Percentiles rank a stretch among this genome's conserved stretches.
Evolutionary conservation across 352 stramenopile genomes (phyloP).

Genomic region (Thraustochytrium striatum): DNA sequence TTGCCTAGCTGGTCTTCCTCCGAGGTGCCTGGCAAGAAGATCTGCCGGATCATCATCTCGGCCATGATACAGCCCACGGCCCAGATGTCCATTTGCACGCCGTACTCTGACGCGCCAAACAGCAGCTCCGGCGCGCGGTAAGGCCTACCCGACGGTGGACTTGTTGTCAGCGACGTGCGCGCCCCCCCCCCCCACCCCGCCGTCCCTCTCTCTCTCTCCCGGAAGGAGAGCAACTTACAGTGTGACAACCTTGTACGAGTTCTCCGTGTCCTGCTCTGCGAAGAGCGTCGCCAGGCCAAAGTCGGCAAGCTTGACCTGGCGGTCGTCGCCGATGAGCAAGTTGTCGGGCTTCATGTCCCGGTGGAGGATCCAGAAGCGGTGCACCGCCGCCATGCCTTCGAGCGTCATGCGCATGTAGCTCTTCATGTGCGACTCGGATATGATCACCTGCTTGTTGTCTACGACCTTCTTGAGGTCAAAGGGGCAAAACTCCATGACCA

Average conservation of each 20-base stretch:
- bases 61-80: conserved; percentile 66
- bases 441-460: conserved; percentile 75
- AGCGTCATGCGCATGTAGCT: conserved; percentile 79
- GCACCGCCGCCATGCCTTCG: conserved; percentile 68
- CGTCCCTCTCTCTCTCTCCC: too few species aligned
- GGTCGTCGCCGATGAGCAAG: conserved; percentile 70
- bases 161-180: background rate
- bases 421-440: conserved; percentile 76
- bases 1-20: conserved; percentile 63
- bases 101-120: conserved; percentile 75
- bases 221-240: conserved; percentile 11
- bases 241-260: conserved; percentile 78
- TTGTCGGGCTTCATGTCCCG: conserved; percentile 80
- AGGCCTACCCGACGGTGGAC: background rate
- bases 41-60: conserved; percentile 57
- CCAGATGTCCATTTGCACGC: conserved; percentile 77
- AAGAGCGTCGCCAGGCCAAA: conserved; percentile 77
- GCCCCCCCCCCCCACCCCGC: too few species aligned
- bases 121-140: conserved; percentile 78
- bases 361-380: conserved; percentile 73
- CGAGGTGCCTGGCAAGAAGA: conserved; percentile 68
- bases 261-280: conserved; percentile 68
- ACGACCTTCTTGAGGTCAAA: conserved; percentile 79
- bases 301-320: conserved; percentile 76
- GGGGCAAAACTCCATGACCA: conserved; percentile 78